phyloP scores from a whole-genome alignment of 805 yeast genomes.

The Scheffersomyces amazonensis region DNA sequence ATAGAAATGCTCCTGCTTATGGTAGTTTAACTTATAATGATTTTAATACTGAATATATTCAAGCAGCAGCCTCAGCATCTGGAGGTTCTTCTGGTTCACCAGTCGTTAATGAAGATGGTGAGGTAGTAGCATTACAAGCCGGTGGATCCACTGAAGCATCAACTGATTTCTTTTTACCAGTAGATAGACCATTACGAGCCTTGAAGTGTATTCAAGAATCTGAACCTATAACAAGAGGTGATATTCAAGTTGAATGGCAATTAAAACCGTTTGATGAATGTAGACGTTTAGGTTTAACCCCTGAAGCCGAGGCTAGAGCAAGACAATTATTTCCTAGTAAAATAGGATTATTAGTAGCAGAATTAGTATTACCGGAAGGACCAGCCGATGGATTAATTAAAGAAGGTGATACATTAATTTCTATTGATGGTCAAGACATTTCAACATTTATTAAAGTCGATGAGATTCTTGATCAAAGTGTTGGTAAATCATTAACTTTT shows the following conservation, averaged over 20 bases:
- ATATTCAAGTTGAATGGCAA: constrained; percentile 87
- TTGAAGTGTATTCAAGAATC: constrained; percentile 64
- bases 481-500: constrained; percentile 56
- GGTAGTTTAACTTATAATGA: constrained; percentile 87
- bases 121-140: constrained; percentile 89
- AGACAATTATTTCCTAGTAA: constrained; percentile 67
- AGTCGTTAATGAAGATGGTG: constrained; percentile 85
- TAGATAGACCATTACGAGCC: constrained; percentile 80
- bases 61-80: constrained; percentile 94
- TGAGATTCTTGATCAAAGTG: constrained; percentile 69
- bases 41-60: constrained; percentile 90
- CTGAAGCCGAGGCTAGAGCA: constrained; percentile 68
- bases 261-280: constrained; percentile 89
- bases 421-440: constrained; percentile 64
- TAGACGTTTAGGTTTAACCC: constrained; percentile 76
- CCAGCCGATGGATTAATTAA: constrained; percentile 71
- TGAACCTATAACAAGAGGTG: constrained; percentile 75
- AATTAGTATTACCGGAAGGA: constrained; percentile 77
- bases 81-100: constrained; percentile 98
- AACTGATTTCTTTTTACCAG: constrained; percentile 88
- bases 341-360: constrained; percentile 82
- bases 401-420: constrained; percentile 83
- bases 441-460: constrained; percentile 79
- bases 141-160: constrained; percentile 92
- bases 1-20: constrained; percentile 93